phyloP scores from a whole-genome alignment of 2,329 filamentous ascomycete genomes.

The Periconia sp. region DNA sequence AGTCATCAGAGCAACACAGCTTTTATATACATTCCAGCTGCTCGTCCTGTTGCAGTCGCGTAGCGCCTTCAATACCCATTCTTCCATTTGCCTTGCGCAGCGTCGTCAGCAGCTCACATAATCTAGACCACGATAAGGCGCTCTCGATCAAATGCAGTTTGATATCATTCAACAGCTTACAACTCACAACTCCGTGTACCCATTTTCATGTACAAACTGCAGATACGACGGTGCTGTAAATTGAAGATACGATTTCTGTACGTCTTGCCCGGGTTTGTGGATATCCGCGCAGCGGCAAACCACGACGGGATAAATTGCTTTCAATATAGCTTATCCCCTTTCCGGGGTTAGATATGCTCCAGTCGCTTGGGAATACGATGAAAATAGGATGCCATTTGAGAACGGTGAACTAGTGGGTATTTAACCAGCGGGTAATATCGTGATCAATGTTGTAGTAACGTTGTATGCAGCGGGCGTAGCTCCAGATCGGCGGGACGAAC shows the following conservation, averaged over 20 bases:
- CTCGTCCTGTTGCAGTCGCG: neutral
- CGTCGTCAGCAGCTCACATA: neutral
- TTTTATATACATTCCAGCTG: neutral
- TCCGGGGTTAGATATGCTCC: neutral
- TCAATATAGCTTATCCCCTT: neutral
- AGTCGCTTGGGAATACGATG: neutral
- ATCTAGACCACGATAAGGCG: neutral
- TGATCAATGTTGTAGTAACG: neutral
- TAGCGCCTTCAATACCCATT: neutral
- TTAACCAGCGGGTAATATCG: neutral
- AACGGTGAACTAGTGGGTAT: neutral
- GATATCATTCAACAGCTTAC: neutral
- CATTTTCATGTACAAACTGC: neutral
- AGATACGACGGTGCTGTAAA: neutral
- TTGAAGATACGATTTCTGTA: neutral
- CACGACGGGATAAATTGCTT: neutral
- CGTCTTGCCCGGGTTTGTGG: neutral
- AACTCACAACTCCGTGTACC: neutral
- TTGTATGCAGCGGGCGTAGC: neutral
- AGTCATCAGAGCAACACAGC: neutral
- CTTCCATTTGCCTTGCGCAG: neutral
- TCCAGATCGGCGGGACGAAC: neutral
- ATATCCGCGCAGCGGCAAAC: neutral
- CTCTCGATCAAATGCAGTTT: neutral
- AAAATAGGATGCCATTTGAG: neutral